These are phyloP conservation scores for Rosa lucieae DNA, from an alignment of 306 rosid species.

Conservation along the genomic window DNA sequence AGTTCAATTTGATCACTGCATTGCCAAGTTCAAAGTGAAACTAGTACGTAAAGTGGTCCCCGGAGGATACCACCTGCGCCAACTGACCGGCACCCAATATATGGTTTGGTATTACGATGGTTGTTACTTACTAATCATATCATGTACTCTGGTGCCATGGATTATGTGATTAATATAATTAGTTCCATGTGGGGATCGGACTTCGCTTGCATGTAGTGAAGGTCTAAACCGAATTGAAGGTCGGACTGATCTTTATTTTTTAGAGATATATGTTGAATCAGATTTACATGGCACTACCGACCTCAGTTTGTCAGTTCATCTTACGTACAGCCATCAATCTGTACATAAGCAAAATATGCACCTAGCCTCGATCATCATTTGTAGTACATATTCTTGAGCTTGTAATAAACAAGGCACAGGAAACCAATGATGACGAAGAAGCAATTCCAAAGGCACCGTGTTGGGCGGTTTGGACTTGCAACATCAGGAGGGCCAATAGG, in stretches of 20 bases:
- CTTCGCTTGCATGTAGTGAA: no score
- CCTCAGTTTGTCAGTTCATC: neutral
- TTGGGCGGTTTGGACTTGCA: conserved; percentile 10
- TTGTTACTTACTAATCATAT: no score
- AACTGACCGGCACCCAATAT: neutral
- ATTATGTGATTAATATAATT: no score
- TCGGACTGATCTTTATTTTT: no score
- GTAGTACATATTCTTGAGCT: conserved; percentile 2
- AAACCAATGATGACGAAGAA: conserved; percentile 37
- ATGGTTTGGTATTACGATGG: no score
- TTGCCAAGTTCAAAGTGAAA: neutral
- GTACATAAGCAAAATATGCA: neutral
- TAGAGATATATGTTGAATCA: neutral
- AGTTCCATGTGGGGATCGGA: no score
- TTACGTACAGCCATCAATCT: neutral
- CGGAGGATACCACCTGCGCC: neutral
- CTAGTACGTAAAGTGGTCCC: neutral
- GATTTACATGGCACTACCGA: neutral
- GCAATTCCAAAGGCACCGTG: conserved; percentile 31
- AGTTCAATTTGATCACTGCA: neutral
- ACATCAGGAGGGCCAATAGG: conserved; percentile 3
- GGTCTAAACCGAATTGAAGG: no score
- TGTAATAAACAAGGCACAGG: conserved; percentile 32
- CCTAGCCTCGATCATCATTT: neutral
- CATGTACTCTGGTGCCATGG: no score